phyloP scores from a whole-genome alignment of 305 asterid genomes.

The Caryopteris hybrid region DNA sequence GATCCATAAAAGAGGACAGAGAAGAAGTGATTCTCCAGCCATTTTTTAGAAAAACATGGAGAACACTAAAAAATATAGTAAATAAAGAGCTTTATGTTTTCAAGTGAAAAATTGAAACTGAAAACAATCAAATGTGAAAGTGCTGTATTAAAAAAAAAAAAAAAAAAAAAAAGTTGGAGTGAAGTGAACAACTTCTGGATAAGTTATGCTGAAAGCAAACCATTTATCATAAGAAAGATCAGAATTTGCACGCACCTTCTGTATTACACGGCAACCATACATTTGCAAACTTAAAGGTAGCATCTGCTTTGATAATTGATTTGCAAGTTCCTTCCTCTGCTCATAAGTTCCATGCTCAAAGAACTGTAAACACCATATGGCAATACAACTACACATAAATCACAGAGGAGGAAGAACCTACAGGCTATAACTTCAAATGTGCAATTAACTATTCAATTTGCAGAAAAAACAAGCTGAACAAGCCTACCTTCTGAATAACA shows the following conservation, averaged over 20 bases:
- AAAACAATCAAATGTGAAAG: background rate
- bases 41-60: background rate
- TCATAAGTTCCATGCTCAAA: conserved; percentile 68
- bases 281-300: conserved; percentile 71
- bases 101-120: background rate
- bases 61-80: background rate
- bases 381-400: conserved; percentile 10
- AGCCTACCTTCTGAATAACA: conserved; percentile 82
- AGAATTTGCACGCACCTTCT: conserved; percentile 47
- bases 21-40: background rate
- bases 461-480: conserved; percentile 10
- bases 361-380: conserved; percentile 43
- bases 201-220: background rate
- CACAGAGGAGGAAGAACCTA: conserved; percentile 1
- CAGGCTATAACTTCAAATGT: background rate
- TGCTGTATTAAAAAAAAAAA: no score
- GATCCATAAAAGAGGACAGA: background rate
- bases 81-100: background rate
- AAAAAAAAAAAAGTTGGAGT: background rate
- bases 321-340: conserved; percentile 72
- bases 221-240: background rate
- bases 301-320: conserved; percentile 58
- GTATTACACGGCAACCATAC: conserved; percentile 94
- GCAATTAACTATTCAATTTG: background rate
- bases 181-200: background rate